A percentile compares a stretch with the other conserved stretches of the same genome.
Conservation (phyloP, 1,139 yeast species). For the Hemisphaericaspora xylofermentans region DNA sequence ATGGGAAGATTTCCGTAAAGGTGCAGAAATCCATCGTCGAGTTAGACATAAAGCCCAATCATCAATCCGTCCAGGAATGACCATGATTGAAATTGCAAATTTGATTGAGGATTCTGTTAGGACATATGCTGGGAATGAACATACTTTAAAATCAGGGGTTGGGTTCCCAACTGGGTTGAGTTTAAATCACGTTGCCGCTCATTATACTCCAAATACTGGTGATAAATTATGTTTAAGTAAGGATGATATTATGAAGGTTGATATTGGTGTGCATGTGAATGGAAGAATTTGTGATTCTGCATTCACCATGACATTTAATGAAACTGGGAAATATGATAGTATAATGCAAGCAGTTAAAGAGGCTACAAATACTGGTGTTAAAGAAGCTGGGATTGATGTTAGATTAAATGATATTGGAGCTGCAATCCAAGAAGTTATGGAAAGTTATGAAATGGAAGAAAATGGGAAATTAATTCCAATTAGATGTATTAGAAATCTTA, state of each 20-base stretch:
- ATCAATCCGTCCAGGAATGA: conserved; percentile 85
- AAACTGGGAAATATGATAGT: conserved; percentile 63
- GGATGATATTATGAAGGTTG: conserved; percentile 96
- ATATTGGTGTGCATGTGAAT: conserved; percentile 94
- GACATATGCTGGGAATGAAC: conserved; percentile 65
- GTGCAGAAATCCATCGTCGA: conserved; percentile 92
- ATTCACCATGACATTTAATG: conserved; percentile 86
- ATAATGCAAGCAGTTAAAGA: conserved; percentile 81
- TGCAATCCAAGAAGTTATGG: conserved; percentile 96
- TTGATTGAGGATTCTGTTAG: conserved; percentile 84
- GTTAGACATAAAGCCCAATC: conserved; percentile 80
- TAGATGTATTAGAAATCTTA: conserved; percentile 85
- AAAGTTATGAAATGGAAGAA: conserved; percentile 87
- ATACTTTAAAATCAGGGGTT: conserved; percentile 73
- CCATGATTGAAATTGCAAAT: conserved; percentile 86
- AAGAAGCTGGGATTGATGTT: conserved; percentile 94
- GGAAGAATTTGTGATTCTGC: conserved; percentile 97
- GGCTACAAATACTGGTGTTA: conserved; percentile 92
- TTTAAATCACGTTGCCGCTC: conserved; percentile 93
- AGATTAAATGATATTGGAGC: conserved; percentile 94
- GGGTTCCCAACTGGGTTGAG: conserved; percentile 98
- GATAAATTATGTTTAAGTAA: conserved; percentile 77
- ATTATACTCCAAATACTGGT: conserved; percentile 95
- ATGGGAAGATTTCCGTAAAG: conserved; percentile 92
- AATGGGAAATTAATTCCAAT: conserved; percentile 84